A percentile compares a stretch with the other conserved stretches of the same genome.
phyloP scores from a whole-genome alignment of 73 alveolate genomes.

The Durusdinium trenchii region DNA sequence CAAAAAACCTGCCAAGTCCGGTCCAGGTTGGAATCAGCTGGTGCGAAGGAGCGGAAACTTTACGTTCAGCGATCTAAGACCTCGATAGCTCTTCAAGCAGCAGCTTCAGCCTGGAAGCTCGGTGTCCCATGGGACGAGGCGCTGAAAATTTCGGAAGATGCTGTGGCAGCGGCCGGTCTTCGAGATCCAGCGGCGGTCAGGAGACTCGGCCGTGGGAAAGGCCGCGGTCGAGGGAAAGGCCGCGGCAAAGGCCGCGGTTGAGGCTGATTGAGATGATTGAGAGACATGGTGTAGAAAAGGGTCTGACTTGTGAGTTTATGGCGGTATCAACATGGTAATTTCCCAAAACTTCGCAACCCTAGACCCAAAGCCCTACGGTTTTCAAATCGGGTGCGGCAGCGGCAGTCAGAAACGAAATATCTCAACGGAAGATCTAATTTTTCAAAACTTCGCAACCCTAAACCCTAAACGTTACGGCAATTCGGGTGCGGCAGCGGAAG shows the following conservation, averaged over 20 bases:
- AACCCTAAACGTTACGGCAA: not conserved
- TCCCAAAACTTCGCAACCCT: too few species aligned
- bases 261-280: too few species aligned
- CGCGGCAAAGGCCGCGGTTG: too few species aligned
- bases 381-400: too few species aligned
- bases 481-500: constrained; percentile 25
- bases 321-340: too few species aligned
- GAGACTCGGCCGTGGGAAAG: not conserved
- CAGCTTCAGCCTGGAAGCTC: not conserved
- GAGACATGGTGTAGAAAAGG: too few species aligned
- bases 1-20: too few species aligned
- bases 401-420: too few species aligned
- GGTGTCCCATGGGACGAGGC: constrained; percentile 23
- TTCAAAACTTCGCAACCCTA: not conserved
- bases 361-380: too few species aligned
- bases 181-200: too few species aligned
- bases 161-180: not conserved
- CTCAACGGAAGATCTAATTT: too few species aligned
- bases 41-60: not conserved
- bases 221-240: not conserved
- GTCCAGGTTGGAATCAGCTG: not conserved
- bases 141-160: not conserved
- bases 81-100: not conserved
- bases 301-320: too few species aligned
- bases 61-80: not conserved